Evolutionary conservation across 805 yeast genomes (phyloP), one percentile per base, ranked within the genome.

Genomic region (Metschnikowia arizonensis): DNA sequence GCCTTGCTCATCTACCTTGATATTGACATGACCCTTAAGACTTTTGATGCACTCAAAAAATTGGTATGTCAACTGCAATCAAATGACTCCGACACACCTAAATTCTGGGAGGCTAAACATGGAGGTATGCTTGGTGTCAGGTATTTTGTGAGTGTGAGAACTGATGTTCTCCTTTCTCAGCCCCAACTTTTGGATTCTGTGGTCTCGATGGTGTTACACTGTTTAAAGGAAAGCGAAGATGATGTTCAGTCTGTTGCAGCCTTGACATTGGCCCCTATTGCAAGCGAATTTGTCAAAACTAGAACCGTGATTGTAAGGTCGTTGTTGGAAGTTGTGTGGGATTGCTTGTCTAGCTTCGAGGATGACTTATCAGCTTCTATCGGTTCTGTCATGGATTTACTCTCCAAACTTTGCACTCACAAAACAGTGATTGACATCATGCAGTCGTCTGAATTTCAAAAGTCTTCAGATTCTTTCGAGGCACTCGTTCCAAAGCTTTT

Each of bases 211-310:
- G 98, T 93, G 1, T 69, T 93, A 34, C 88, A 86, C 64, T 96
- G 97, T 3, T 68, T 93, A 39, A 65, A 70, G 43, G 82, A 81
- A 50, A 75, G 81, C 44, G 95, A 89, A 56, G 98, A 90, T 63
- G 99, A 93, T 62, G 98, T 93, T 21, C 97, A 95, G 63, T 89
- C 97, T 7, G 97, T 91, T 37, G 89, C 96, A 19, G 98, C 99
- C 0, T 85, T 96, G 2, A 88, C 96, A 1, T 69, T 93, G 42
- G 74, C 91, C 0, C 99, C 99, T 3, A 87, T 93, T 38, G 89
- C 96, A 1, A 72, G 76, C n/a, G 87, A 88, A 52, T 88, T 91
- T 62, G 90, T 90, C n/a, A 70, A 75, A 31, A 67, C 84, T 35
- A 78, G 82, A 43, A 68, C 76, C 15, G 71, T 70, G 31, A 61